phyloP scores from a whole-genome alignment of 106 monocot species.

The Phalaenopsis equestris region DNA sequence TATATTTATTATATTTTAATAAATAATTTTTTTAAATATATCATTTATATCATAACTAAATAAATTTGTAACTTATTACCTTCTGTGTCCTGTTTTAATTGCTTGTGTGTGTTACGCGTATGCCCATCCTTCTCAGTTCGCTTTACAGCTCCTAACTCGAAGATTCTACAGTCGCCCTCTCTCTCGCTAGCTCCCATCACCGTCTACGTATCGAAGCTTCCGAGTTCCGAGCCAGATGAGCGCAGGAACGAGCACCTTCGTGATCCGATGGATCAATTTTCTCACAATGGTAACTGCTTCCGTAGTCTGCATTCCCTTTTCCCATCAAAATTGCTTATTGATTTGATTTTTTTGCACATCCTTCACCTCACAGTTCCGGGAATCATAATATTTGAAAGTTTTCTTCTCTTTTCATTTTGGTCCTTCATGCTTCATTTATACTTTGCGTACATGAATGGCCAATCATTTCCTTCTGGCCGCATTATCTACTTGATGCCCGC shows the following conservation, averaged over 20 bases:
- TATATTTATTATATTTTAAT: no score
- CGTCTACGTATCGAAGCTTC: neutral
- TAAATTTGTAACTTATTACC: no score
- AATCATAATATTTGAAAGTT: neutral
- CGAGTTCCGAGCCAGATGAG: conserved; percentile 22
- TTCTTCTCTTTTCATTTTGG: conserved; percentile 1
- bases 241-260: conserved; percentile 63
- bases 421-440: neutral
- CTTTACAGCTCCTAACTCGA: no score
- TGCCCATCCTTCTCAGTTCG: no score
- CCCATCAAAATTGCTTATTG: neutral
- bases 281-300: conserved; percentile 43
- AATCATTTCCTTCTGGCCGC: no score
- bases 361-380: neutral
- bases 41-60: no score
- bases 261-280: conserved; percentile 78
- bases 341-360: neutral
- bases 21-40: no score
- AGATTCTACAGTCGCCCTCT: no score
- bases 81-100: no score
- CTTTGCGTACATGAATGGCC: neutral
- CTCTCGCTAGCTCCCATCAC: neutral
- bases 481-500: no score
- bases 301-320: neutral
- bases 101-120: no score